These are phyloP conservation scores for Zalaria obscura DNA, from an alignment of 2,329 filamentous ascomycete species.

Conservation along the genomic window DNA sequence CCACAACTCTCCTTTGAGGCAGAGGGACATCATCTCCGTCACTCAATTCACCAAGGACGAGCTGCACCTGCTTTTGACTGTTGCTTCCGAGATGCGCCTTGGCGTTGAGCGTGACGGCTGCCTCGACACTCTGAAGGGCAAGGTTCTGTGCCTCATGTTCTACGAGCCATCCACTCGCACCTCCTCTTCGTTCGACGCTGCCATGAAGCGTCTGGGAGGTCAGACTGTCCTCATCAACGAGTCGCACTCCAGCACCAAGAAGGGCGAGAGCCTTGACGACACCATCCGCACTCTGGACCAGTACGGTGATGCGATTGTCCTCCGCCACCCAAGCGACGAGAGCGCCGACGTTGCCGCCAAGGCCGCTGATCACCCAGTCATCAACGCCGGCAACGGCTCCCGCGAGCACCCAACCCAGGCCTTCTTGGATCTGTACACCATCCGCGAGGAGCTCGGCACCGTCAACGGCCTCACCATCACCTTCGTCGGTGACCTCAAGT, in stretches of 20 bases:
- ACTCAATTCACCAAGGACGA: slow-evolving; percentile 79
- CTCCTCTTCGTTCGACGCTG: slow-evolving; percentile 88
- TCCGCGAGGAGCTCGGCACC: slow-evolving; percentile 90
- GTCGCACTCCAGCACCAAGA: slow-evolving; percentile 74
- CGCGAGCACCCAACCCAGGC: slow-evolving; percentile 96
- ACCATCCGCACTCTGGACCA: slow-evolving; percentile 86
- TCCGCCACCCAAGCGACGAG: slow-evolving; percentile 76
- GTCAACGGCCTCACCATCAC: slow-evolving; percentile 93
- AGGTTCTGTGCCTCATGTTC: slow-evolving; percentile 84
- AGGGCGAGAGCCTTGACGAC: slow-evolving; percentile 88
- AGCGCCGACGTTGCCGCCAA: slow-evolving; percentile 73
- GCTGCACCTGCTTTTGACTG: slow-evolving; percentile 84
- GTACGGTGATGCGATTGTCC: slow-evolving; percentile 90
- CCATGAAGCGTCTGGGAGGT: slow-evolving; percentile 95
- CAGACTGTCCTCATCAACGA: slow-evolving; percentile 72
- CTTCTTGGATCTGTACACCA: slow-evolving; percentile 95
- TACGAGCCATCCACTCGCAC: slow-evolving; percentile 96
- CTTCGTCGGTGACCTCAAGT: slow-evolving; percentile 83
- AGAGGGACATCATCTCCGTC: slow-evolving; percentile 81
- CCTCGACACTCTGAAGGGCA: slow-evolving; percentile 71
- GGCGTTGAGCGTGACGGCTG: slow-evolving; percentile 87
- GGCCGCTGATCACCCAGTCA: slow-evolving; percentile 79
- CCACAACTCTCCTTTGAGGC: slow-evolving; percentile 72
- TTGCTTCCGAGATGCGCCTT: slow-evolving; percentile 94
- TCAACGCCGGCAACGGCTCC: slow-evolving; percentile 94